A percentile compares a stretch with the other conserved stretches of the same genome.
These are phyloP conservation scores for Alternaria solani DNA, from an alignment of 2,329 filamentous ascomycete species.

Conservation along the genomic window DNA sequence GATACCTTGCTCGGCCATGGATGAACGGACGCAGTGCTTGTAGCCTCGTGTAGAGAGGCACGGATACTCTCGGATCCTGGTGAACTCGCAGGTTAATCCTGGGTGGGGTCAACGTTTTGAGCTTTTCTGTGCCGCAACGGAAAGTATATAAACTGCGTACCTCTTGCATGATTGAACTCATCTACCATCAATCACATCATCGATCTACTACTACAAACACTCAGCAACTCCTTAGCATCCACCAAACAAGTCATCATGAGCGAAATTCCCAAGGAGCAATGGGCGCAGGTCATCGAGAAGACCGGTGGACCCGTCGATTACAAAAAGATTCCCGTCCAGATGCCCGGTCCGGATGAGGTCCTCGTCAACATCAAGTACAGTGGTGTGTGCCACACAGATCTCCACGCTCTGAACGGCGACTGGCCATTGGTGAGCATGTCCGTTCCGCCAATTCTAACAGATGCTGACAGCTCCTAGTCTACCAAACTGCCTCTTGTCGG, in stretches of 20 bases:
- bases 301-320: constrained; percentile 73
- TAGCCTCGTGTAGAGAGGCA: constrained; percentile 20
- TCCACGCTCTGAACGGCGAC: constrained; percentile 83
- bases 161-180: constrained; percentile 2
- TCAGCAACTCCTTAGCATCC: background rate
- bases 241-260: constrained; percentile 51
- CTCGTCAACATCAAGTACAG: constrained; percentile 91
- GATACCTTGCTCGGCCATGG: constrained; percentile 27
- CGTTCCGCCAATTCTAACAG: background rate
- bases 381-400: constrained; percentile 90
- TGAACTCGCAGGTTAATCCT: constrained; percentile 1
- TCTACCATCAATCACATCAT: constrained; percentile 17
- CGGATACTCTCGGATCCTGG: constrained; percentile 21
- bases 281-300: constrained; percentile 90
- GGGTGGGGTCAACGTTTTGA: constrained; percentile 24
- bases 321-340: constrained; percentile 82
- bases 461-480: constrained; percentile 43
- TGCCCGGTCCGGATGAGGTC: constrained; percentile 87
- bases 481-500: constrained; percentile 86
- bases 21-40: constrained; percentile 27
- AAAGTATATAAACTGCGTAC: constrained; percentile 31
- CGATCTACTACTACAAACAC: constrained; percentile 17
- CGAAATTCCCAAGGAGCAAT: constrained; percentile 81
- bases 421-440: constrained; percentile 71
- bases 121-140: constrained; percentile 7